Conservation (phyloP, 2,329 filamentous ascomycete genomes). For the Neofusicoccum umdonicola region DNA sequence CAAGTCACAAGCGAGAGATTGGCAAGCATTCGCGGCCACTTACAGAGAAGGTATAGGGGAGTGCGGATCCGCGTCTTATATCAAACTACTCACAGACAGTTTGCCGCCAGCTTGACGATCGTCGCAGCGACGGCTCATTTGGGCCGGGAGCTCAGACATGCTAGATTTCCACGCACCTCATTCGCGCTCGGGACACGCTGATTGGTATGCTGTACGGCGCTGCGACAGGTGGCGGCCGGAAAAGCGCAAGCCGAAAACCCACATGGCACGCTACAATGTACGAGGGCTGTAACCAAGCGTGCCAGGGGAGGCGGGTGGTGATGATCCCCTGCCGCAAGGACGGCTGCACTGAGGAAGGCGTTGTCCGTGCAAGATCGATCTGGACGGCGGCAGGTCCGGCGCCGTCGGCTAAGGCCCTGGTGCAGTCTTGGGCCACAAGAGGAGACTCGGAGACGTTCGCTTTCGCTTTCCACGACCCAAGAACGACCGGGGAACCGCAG, state of each 20-base stretch:
- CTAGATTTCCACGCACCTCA: not conserved
- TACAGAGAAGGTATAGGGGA: not conserved
- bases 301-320: no score
- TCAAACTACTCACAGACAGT: not conserved
- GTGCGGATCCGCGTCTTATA: not conserved
- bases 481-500: no score
- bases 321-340: no score
- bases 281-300: no score
- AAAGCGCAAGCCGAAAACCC: not conserved
- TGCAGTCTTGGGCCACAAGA: not conserved
- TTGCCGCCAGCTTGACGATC: not conserved
- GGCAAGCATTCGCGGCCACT: not conserved
- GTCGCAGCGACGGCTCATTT: not conserved
- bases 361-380: not conserved
- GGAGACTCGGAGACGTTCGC: not conserved
- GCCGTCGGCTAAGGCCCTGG: not conserved
- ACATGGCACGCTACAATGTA: not conserved
- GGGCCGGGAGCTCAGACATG: not conserved
- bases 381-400: not conserved
- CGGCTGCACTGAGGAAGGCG: not conserved
- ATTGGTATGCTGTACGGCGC: not conserved
- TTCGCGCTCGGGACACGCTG: not conserved
- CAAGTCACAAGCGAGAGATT: not conserved
- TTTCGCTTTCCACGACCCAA: not conserved
- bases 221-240: not conserved